Evolutionary conservation across 1,139 yeast species (phyloP), one percentile per base, ranked within the genome.

Genomic region (Pneumocystis wakefieldiae): DNA sequence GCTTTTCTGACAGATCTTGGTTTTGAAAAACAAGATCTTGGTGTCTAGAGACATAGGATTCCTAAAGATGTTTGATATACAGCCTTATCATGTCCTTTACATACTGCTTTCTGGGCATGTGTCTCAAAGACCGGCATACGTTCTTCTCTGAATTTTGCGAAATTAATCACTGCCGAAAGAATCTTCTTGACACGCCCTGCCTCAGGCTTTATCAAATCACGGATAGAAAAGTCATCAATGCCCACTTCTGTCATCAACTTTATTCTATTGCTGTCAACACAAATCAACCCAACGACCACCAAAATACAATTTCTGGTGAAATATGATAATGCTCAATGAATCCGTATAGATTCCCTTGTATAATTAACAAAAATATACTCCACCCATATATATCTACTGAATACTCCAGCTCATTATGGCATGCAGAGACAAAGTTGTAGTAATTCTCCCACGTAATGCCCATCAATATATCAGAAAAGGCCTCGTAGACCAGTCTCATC

Each of bases 141-240:
- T 67, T 84, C 87, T 69, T 88, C 95, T 68, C 96, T 78, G 70
- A 87, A 89, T 65, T 94, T 76, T 1, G 95, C 95, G 76, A 82
- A 90, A 71, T 90, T 89, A 19, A 89, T 86, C 62, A 90, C 84
- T 1, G 94, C 95, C 71, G 96, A 87, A 38, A 90, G 73, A 24
- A 87, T 78, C 61, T 94, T 77, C 67, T 83, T 76, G 2, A 83
- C 78, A 64, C 95, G 76, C 61, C 73, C 74, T 0, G 87, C 78
- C 32, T 89, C 96, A 0, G 97, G 97, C 67, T 79, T 82, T 62
- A 78, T 76, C 57, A 81, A 76, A 73, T 90, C 97, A 75, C 81
- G 78, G 63, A 89, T 76, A 59, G 84, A 80, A 70, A 89, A 86
- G 72, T 90, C 96, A 64, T 81, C 78, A 3, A 89, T 81, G 0